Conservation (phyloP, 306 rosid species). For the Cicer chorassanicum region DNA sequence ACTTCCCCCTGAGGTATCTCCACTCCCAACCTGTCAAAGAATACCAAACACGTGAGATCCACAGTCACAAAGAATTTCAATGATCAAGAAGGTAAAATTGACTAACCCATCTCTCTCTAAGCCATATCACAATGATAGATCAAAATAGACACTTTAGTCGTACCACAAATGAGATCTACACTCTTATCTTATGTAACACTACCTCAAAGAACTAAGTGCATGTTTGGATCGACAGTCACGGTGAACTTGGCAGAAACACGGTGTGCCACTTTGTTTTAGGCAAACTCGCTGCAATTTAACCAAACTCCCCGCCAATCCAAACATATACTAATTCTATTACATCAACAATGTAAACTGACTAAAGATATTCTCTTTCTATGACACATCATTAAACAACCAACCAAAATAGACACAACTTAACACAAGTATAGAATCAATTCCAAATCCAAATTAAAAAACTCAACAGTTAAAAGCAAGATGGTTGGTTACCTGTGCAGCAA, state of each 20-base stretch:
- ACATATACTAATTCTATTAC: neutral
- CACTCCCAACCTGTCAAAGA: slow-evolving; percentile 73
- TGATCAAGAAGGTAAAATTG: slow-evolving; percentile 1
- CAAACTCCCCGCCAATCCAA: no score
- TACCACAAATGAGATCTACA: neutral
- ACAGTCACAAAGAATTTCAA: neutral
- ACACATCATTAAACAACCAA: neutral
- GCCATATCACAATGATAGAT: neutral
- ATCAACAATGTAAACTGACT: neutral
- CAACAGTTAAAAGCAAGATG: neutral
- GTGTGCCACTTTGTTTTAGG: no score
- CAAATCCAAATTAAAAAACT: neutral
- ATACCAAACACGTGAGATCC: slow-evolving; percentile 17
- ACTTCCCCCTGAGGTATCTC: slow-evolving; percentile 82
- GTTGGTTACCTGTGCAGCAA: slow-evolving; percentile 72
- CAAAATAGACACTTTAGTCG: neutral
- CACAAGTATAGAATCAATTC: neutral
- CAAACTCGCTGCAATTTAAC: no score
- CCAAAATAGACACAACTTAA: neutral
- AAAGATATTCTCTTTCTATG: neutral
- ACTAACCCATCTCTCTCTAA: neutral
- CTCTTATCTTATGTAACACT: neutral
- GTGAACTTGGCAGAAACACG: no score
- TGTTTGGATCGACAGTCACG: no score
- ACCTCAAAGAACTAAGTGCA: neutral